Percentiles rank a stretch among this genome's conserved stretches.
These are phyloP conservation scores for Aureobasidium mangrovei DNA, from an alignment of 2,329 filamentous ascomycete genomes.

Conservation along the genomic window DNA sequence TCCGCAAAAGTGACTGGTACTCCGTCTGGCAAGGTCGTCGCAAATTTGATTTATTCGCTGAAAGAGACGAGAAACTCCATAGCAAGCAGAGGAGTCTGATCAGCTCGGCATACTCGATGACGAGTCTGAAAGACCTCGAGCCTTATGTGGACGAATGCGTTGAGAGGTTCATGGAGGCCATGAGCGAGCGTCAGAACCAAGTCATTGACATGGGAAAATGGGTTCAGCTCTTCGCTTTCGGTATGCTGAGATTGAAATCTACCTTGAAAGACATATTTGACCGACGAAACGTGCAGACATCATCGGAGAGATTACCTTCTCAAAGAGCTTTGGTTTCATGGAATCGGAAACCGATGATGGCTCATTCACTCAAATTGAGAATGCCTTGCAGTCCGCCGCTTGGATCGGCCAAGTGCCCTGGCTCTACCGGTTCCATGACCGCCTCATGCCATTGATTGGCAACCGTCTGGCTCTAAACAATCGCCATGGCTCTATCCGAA, in stretches of 20 bases:
- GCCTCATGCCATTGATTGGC: conserved; percentile 29
- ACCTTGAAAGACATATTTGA: neutral
- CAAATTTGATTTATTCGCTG: conserved; percentile 33
- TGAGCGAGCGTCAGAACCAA: conserved; percentile 22
- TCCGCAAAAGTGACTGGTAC: conserved; percentile 36
- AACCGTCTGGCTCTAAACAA: conserved; percentile 29
- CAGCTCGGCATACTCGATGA: conserved; percentile 30
- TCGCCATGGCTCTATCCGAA: conserved; percentile 27
- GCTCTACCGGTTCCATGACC: conserved; percentile 27
- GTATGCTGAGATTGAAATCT: conserved; percentile 17
- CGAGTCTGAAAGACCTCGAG: conserved; percentile 32
- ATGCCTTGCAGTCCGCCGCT: conserved; percentile 25
- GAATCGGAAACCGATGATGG: conserved; percentile 28
- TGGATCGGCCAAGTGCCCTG: conserved; percentile 34
- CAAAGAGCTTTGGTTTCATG: conserved; percentile 31
- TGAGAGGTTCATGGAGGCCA: conserved; percentile 27
- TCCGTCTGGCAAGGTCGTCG: conserved; percentile 32
- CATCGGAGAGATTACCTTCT: conserved; percentile 35
- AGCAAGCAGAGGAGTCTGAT: conserved; percentile 27
- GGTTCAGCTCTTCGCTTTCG: conserved; percentile 35
- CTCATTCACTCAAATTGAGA: conserved; percentile 28
- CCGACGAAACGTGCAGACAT: conserved; percentile 25
- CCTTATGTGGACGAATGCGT: conserved; percentile 32
- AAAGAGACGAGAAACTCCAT: conserved; percentile 31
- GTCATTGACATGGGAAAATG: conserved; percentile 30